phyloP scores from a whole-genome alignment of 371 early-diverging fungal species.

The Dinochytrium kinnereticum region DNA sequence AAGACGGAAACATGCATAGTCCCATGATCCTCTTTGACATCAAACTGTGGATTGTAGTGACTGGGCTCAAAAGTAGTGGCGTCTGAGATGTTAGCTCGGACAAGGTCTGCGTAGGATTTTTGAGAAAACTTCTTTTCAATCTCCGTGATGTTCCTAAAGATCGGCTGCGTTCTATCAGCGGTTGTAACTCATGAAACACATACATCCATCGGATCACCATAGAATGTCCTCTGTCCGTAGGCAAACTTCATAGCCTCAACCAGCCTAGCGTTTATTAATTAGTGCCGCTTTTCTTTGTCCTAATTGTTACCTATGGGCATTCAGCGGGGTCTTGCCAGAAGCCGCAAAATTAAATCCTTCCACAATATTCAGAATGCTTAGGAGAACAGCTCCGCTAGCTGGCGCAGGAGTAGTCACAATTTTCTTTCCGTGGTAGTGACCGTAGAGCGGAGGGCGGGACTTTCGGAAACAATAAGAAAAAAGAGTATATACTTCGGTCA shows the following conservation, averaged over 20 bases:
- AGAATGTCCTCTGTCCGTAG: conserved; percentile 77
- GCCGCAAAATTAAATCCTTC: conserved; percentile 77
- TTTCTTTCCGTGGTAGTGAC: conserved; percentile 79
- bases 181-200: not conserved
- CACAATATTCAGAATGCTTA: conserved; percentile 87
- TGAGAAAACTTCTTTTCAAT: conserved; percentile 58
- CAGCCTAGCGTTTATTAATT: conserved; percentile 47
- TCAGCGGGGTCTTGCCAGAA: conserved; percentile 61
- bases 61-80: conserved; percentile 59
- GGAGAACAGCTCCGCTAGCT: conserved; percentile 66
- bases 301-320: conserved; percentile 72
- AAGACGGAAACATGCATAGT: conserved; percentile 97
- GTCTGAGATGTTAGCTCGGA: conserved; percentile 51
- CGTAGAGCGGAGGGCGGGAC: conserved; percentile 57
- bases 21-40: conserved; percentile 85
- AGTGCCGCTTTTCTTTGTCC: too few relatives aligned
- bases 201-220: conserved; percentile 53
- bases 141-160: conserved; percentile 47
- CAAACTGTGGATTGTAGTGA: conserved; percentile 83
- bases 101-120: conserved; percentile 70
- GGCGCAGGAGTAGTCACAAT: conserved; percentile 62
- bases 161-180: conserved; percentile 25
- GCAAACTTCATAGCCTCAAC: conserved; percentile 93
- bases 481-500: conserved; percentile 10
- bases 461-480: not conserved